Evolutionary conservation across 2,329 filamentous ascomycete species (phyloP).

Genomic region (Aphanoascus verrucosus): DNA sequence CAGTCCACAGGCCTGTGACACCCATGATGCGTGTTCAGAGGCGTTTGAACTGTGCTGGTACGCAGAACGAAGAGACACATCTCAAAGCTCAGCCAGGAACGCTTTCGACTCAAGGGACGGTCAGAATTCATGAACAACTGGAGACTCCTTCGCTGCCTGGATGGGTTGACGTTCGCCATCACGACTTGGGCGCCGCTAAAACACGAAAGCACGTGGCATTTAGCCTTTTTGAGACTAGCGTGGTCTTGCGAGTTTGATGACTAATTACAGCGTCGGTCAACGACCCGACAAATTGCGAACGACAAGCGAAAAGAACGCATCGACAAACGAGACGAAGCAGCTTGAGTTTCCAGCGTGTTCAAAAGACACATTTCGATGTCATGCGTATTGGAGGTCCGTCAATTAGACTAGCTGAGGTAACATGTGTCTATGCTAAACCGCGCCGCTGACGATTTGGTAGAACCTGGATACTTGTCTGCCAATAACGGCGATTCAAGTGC

Average conservation of each 20-base stretch:
- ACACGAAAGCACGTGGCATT: conserved; percentile 10
- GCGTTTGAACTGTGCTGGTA: background rate
- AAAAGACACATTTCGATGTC: conserved; percentile 14
- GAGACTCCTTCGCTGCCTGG: background rate
- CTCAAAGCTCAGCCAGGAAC: background rate
- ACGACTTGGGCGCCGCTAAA: background rate
- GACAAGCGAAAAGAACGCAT: background rate
- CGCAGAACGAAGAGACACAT: background rate
- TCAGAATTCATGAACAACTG: background rate
- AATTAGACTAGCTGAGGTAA: background rate
- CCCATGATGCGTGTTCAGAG: conserved; percentile 52
- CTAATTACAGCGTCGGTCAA: too few species aligned
- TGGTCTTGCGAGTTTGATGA: too few species aligned
- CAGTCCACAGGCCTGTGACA: conserved; percentile 95
- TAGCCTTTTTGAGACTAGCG: conserved; percentile 1
- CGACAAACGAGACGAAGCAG: background rate
- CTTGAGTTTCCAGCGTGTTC: background rate
- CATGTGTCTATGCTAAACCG: background rate
- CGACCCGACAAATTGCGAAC: too few species aligned
- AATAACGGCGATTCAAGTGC: conserved; percentile 31
- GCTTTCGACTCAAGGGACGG: background rate
- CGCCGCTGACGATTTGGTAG: conserved; percentile 19
- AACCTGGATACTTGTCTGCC: conserved; percentile 36
- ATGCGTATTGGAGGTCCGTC: conserved; percentile 16
- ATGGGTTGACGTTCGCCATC: background rate